Conservation (phyloP, 2,329 filamentous ascomycete genomes). For the Hirsutella rhossiliensis region DNA sequence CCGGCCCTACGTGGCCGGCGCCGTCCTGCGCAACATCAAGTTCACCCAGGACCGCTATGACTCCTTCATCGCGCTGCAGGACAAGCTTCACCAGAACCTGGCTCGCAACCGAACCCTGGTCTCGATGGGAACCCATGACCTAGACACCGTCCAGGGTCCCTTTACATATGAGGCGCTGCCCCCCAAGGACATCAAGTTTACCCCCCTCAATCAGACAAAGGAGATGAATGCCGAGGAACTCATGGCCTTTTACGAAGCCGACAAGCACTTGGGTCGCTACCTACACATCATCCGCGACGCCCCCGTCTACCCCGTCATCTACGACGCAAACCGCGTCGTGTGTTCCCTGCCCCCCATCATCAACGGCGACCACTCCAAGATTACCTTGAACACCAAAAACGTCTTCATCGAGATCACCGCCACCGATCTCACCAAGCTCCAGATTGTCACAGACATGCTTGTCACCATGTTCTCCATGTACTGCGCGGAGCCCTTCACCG, state of each 20-base stretch:
- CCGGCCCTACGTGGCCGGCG: slow-evolving; percentile 78
- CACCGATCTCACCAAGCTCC: slow-evolving; percentile 89
- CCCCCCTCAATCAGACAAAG: slow-evolving; percentile 81
- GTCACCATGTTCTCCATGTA: slow-evolving; percentile 96
- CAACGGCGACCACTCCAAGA: slow-evolving; percentile 95
- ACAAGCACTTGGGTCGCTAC: slow-evolving; percentile 82
- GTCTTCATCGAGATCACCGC: slow-evolving; percentile 96
- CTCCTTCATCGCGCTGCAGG: slow-evolving; percentile 94
- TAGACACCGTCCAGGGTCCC: slow-evolving; percentile 85
- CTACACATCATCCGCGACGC: slow-evolving; percentile 91
- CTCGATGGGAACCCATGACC: slow-evolving; percentile 93
- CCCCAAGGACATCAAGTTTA: slow-evolving; percentile 86
- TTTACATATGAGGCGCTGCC: slow-evolving; percentile 92
- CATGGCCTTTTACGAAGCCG: slow-evolving; percentile 91
- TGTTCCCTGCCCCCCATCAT: slow-evolving; percentile 96
- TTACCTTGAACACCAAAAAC: slow-evolving; percentile 80
- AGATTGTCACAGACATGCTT: slow-evolving; percentile 91
- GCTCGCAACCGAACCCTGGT: slow-evolving; percentile 87
- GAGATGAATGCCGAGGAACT: slow-evolving; percentile 78
- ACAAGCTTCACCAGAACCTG: slow-evolving; percentile 95
- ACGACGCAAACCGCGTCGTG: slow-evolving; percentile 74
- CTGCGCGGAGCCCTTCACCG: slow-evolving; percentile 75
- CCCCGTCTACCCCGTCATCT: slow-evolving; percentile 90
- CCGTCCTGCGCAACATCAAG: slow-evolving; percentile 79
- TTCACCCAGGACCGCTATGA: slow-evolving; percentile 89